Evolutionary conservation across 192 early-diverging fungal species (phyloP), one percentile per base, ranked within the genome.

Genomic region (Tieghemiomyces parasiticus): DNA sequence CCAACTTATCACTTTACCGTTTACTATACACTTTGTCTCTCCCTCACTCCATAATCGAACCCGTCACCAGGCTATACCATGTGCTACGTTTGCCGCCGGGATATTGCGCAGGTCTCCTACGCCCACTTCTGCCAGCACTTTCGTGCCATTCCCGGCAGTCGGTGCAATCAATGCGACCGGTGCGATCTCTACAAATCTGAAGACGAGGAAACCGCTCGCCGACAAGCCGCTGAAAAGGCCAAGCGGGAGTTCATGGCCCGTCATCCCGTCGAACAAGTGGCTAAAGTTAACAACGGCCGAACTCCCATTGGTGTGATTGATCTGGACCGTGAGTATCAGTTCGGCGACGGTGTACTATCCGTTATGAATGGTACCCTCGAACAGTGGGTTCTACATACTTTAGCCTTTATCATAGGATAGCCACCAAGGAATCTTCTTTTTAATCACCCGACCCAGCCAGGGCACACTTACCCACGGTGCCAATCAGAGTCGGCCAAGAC

Each of bases 31-130:
- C 38, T 44, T 16, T 12, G 16, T 16, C 16, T 44, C 9, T 8
- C 9, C 16, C 8, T 16, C 16, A 12, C 38, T 44, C 9, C 9
- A 44, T 44, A 44, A 12, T 44, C 16, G n/a, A 24, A 24, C 2
- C 3, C 6, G 24, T 48, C 14, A 4, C 13, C 32, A 69, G 68
- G 68, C 31, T 78, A 79, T 62, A 60, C 65, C 4, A 82, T 82
- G 81, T 82, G 81, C 46, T 82, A 82, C 63, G 61, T 81, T 3
- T 82, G 81, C 60, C 65, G 81, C 60, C 73, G 79, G 50, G 77
- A 82, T 51, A 78, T 82, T 58, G 53, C 68, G 3, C 46, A 65
- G 63, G 78, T 76, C 49, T 73, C 71, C 1, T 82, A 82, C 63
- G 30, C 60, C 12, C 81, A 82, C 60, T 82, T 81, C 54, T 82